Conservation (phyloP, 345 rosid genomes). For the Isatis tinctoria region DNA sequence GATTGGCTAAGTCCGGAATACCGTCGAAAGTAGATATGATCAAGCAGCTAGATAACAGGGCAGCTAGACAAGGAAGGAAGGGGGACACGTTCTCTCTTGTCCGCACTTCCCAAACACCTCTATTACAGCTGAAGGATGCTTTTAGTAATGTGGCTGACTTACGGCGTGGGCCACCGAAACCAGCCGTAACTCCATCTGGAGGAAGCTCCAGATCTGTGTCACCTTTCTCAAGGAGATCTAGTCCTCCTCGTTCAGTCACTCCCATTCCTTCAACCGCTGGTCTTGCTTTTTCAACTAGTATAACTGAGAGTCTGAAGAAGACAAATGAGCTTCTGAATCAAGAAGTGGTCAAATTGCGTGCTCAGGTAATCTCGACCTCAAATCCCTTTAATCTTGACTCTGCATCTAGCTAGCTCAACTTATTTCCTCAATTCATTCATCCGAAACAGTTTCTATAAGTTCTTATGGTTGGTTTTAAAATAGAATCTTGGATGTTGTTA, state of each 20-base stretch:
- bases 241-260: constrained; percentile 95
- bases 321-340: constrained; percentile 90
- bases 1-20: constrained; percentile 60
- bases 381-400: background rate
- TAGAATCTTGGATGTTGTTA: constrained; percentile 36
- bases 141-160: constrained; percentile 59
- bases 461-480: background rate
- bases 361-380: constrained; percentile 52
- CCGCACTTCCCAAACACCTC: constrained; percentile 66
- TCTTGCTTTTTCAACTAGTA: constrained; percentile 71
- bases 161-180: constrained; percentile 61
- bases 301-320: constrained; percentile 86
- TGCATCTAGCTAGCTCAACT: no score
- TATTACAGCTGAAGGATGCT: constrained; percentile 79
- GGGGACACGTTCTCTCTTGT: constrained; percentile 72
- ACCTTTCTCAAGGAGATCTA: constrained; percentile 90
- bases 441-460: background rate
- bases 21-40: constrained; percentile 86
- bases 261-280: constrained; percentile 84
- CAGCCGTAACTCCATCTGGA: constrained; percentile 67
- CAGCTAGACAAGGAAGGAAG: constrained; percentile 86
- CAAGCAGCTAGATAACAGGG: constrained; percentile 88
- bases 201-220: constrained; percentile 92
- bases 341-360: constrained; percentile 80
- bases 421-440: background rate